Evolutionary conservation across 2,329 filamentous ascomycete species (phyloP).

Genomic region (Penicillium hordei): DNA sequence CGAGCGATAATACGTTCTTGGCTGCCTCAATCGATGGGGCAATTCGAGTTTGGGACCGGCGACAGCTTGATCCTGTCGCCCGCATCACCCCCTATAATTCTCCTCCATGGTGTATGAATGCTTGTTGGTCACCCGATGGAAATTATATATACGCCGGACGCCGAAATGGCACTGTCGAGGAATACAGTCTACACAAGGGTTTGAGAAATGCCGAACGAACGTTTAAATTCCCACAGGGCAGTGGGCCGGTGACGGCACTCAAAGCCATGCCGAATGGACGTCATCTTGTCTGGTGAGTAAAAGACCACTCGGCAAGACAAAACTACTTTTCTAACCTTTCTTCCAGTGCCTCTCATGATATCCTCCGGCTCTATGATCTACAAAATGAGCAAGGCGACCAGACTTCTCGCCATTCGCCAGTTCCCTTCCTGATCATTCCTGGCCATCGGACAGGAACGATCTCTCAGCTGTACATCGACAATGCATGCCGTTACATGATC

Average conservation of each 20-base stretch:
- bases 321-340: conserved; percentile 3
- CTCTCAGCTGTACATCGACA: conserved; percentile 80
- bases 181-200: conserved; percentile 82
- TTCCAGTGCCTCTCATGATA: conserved; percentile 83
- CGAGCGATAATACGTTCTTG: conserved; percentile 72
- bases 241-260: conserved; percentile 84
- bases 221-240: conserved; percentile 85
- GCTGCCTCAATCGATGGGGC: conserved; percentile 62
- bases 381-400: conserved; percentile 65
- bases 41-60: conserved; percentile 53
- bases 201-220: conserved; percentile 72
- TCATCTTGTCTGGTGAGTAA: conserved; percentile 76
- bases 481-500: conserved; percentile 85
- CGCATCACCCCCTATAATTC: conserved; percentile 72
- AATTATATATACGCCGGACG: conserved; percentile 93
- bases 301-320: neutral
- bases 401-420: conserved; percentile 69
- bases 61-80: conserved; percentile 73
- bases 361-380: conserved; percentile 88
- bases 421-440: conserved; percentile 94
- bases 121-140: conserved; percentile 93
- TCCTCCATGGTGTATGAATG: conserved; percentile 96
- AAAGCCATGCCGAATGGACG: conserved; percentile 88
- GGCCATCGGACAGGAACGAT: conserved; percentile 88
- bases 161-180: conserved; percentile 89